A percentile compares a stretch with the other conserved stretches of the same genome.
Conservation (phyloP, 2,329 filamentous ascomycete species). For the Colletotrichum liaoningense region DNA sequence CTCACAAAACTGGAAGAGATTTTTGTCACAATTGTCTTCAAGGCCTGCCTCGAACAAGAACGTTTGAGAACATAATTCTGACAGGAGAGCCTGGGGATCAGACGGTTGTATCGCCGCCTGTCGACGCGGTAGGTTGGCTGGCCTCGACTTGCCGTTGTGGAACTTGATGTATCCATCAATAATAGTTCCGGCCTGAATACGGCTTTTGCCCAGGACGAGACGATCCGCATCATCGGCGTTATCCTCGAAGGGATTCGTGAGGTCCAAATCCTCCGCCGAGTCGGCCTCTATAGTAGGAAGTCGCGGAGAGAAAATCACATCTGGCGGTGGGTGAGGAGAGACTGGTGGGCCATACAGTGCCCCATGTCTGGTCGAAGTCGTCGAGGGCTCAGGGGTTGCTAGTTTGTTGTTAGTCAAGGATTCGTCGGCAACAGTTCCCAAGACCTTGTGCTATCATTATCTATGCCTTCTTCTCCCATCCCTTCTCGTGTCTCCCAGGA, state of each 20-base stretch:
- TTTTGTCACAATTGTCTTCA: background rate
- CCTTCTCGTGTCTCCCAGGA: background rate
- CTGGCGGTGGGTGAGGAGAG: background rate
- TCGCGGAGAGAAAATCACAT: constrained; percentile 1
- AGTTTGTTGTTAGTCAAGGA: background rate
- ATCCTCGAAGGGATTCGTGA: constrained; percentile 33
- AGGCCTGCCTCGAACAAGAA: constrained; percentile 11
- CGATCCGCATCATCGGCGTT: constrained; percentile 23
- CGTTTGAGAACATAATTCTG: background rate
- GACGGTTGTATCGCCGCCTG: background rate
- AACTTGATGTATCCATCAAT: constrained; percentile 37
- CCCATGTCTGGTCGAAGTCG: background rate
- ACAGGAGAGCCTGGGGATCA: background rate
- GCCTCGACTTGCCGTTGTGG: background rate
- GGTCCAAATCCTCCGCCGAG: background rate
- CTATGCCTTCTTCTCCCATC: background rate
- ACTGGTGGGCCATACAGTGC: constrained; percentile 5
- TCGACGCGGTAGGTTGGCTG: background rate
- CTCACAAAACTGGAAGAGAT: constrained; percentile 33
- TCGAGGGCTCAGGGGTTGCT: background rate
- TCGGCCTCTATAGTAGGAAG: background rate
- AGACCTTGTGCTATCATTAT: background rate
- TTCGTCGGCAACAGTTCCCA: background rate
- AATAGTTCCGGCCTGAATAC: constrained; percentile 3
- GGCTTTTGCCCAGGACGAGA: background rate